Evolutionary conservation across 2,329 filamentous ascomycete genomes (phyloP).

Genomic region (Sporothrix curviconia): DNA sequence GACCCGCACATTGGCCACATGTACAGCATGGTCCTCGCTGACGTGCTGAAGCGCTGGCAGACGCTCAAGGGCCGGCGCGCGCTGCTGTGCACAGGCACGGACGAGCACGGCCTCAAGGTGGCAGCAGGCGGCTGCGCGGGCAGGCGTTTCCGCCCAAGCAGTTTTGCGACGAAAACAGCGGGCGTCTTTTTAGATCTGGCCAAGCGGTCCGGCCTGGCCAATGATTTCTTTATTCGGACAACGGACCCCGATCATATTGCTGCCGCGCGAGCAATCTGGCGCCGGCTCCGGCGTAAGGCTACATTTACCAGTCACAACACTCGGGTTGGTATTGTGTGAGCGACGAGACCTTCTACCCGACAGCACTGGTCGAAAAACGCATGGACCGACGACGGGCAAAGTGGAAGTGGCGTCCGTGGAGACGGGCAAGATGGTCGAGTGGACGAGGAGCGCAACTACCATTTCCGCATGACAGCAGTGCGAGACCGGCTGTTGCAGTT

Average conservation of each 20-base stretch:
- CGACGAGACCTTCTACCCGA: constrained; percentile 93
- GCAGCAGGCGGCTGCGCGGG: constrained; percentile 74
- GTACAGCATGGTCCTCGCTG: constrained; percentile 84
- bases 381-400: constrained; percentile 74
- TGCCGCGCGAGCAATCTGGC: constrained; percentile 87
- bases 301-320: constrained; percentile 79
- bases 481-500: constrained; percentile 71
- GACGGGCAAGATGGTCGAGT: constrained; percentile 89
- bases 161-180: constrained; percentile 84
- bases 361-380: constrained; percentile 63
- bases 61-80: constrained; percentile 56
- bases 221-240: constrained; percentile 88
- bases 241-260: constrained; percentile 76
- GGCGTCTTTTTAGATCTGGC: constrained; percentile 74
- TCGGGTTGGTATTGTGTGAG: constrained; percentile 95
- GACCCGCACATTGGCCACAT: constrained; percentile 92
- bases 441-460: constrained; percentile 90
- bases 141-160: constrained; percentile 65
- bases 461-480: constrained; percentile 83
- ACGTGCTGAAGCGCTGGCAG: constrained; percentile 90
- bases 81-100: constrained; percentile 81
- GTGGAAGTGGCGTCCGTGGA: constrained; percentile 79
- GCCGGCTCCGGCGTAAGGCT: constrained; percentile 65
- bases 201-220: constrained; percentile 58
- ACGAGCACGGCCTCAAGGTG: constrained; percentile 97